These are phyloP conservation scores for Malassezia pachydermatis DNA, from an alignment of 1,284 basidiomycete species.

Conservation along the genomic window DNA sequence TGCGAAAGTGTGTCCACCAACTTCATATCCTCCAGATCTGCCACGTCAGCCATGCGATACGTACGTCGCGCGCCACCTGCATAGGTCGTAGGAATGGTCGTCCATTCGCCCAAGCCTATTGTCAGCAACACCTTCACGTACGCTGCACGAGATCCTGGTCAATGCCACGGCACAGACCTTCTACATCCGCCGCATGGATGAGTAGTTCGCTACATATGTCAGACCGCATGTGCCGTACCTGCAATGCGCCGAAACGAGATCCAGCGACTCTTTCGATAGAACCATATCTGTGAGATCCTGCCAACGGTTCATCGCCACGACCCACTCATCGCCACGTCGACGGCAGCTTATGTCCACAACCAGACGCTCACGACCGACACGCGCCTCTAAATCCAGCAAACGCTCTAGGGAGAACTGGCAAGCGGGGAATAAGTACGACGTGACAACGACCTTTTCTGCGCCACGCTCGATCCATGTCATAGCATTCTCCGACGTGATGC, in stretches of 20 bases:
- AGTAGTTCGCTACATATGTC: conserved; percentile 83
- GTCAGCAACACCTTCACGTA: conserved; percentile 48
- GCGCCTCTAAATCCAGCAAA: conserved; percentile 58
- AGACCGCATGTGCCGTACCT: conserved; percentile 52
- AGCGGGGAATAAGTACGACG: conserved; percentile 82
- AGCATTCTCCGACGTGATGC: conserved; percentile 74
- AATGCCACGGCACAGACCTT: conserved; percentile 91
- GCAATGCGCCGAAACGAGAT: conserved; percentile 24
- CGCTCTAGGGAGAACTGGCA: conserved; percentile 67
- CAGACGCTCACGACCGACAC: conserved; percentile 71
- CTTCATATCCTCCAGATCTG: conserved; percentile 72
- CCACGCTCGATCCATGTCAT: conserved; percentile 73
- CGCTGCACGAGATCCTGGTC: conserved; percentile 78
- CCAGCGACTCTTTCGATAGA: conserved; percentile 56
- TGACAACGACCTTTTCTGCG: conserved; percentile 94
- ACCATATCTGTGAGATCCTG: conserved; percentile 90
- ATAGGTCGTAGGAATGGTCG: conserved; percentile 81
- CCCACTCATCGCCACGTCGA: conserved; percentile 65
- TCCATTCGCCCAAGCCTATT: conserved; percentile 84
- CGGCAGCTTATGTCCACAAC: conserved; percentile 96
- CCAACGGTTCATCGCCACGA: conserved; percentile 99
- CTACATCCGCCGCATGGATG: conserved; percentile 93
- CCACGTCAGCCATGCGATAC: conserved; percentile 19
- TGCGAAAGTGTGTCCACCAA: conserved; percentile 69
- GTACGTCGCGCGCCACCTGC: conserved; percentile 86